A percentile compares a stretch with the other conserved stretches of the same genome.
Conservation (phyloP, 2,329 filamentous ascomycete genomes). For the Epichloe gansuensis region DNA sequence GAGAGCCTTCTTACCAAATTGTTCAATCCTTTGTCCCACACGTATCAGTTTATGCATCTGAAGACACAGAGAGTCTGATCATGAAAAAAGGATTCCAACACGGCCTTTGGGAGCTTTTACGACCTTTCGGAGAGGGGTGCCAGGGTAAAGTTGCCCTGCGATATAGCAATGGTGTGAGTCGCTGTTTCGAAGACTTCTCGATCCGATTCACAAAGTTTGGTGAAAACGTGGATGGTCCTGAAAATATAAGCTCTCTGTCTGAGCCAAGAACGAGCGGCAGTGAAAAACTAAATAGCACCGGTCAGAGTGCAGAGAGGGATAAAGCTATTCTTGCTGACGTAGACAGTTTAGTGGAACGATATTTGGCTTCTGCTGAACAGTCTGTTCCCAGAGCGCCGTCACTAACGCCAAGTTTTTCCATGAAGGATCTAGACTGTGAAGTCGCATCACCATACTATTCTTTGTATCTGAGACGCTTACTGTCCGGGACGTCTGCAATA, state of each 20-base stretch:
- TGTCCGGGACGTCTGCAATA: conserved; percentile 66
- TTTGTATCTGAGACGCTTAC: conserved; percentile 67
- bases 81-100: conserved; percentile 71
- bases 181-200: conserved; percentile 77
- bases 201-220: conserved; percentile 71
- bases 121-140: conserved; percentile 82
- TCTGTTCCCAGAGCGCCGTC: conserved; percentile 26
- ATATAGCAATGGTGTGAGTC: conserved; percentile 77
- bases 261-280: conserved; percentile 23
- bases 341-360: conserved; percentile 67
- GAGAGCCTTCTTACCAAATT: conserved; percentile 52
- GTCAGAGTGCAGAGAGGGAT: conserved; percentile 18
- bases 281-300: conserved; percentile 17
- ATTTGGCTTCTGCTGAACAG: conserved; percentile 63
- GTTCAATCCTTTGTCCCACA: conserved; percentile 80
- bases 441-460: conserved; percentile 68
- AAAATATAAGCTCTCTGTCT: conserved; percentile 21
- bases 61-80: conserved; percentile 70
- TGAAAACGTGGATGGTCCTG: conserved; percentile 39
- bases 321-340: conserved; percentile 44
- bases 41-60: conserved; percentile 74
- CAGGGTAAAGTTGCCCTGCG: conserved; percentile 80
- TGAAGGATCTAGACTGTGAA: conserved; percentile 31
- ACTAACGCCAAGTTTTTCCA: conserved; percentile 25
- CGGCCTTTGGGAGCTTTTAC: conserved; percentile 72